Evolutionary conservation across 2,329 filamentous ascomycete species (phyloP).

Genomic region (Penicillium sp.): DNA sequence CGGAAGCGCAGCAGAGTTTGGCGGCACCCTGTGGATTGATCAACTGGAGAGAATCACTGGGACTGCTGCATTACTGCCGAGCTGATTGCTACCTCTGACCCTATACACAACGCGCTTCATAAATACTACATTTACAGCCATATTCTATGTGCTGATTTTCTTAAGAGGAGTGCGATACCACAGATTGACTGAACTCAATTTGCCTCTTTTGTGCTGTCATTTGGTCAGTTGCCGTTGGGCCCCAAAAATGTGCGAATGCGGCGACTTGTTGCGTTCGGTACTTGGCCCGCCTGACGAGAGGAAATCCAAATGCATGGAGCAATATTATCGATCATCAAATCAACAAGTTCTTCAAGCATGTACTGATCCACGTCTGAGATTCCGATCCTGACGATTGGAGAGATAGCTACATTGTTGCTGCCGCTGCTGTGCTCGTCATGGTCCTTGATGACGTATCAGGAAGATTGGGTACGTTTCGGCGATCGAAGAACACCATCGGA

Average conservation of each 20-base stretch:
- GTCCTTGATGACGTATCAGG: conserved; percentile 16
- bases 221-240: background rate
- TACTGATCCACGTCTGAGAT: background rate
- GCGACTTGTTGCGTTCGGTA: conserved; percentile 1
- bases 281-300: background rate
- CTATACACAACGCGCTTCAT: background rate
- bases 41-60: background rate
- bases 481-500: background rate
- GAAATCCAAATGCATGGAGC: background rate
- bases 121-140: background rate
- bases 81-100: background rate
- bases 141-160: background rate
- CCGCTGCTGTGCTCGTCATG: background rate
- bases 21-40: conserved; percentile 1
- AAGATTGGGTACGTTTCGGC: background rate
- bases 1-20: conserved; percentile 7
- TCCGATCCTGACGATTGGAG: background rate
- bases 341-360: background rate
- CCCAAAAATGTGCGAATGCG: conserved; percentile 15
- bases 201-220: background rate
- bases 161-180: background rate
- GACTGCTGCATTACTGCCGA: background rate
- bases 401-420: background rate
- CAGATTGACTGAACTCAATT: background rate
- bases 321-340: background rate